These are phyloP conservation scores for Recurvomyces mirabilis DNA, from an alignment of 495 filamentous ascomycete genomes.

Conservation along the genomic window DNA sequence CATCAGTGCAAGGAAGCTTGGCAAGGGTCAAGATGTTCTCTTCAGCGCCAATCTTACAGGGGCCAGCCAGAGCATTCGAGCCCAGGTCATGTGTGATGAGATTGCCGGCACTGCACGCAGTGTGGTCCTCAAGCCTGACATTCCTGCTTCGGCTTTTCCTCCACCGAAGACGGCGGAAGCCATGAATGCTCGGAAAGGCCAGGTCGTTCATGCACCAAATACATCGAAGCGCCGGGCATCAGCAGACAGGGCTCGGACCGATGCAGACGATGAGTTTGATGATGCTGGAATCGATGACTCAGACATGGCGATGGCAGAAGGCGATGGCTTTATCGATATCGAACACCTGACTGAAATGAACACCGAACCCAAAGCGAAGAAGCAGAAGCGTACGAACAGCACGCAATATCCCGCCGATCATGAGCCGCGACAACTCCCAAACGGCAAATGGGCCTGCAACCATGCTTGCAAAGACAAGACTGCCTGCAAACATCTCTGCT, in stretches of 20 bases:
- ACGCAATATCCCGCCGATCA: conserved; percentile 13
- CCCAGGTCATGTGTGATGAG: conserved; percentile 77
- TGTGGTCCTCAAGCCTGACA: conserved; percentile 48
- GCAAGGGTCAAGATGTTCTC: conserved; percentile 48
- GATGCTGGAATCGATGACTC: conserved; percentile 46
- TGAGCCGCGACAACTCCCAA: conserved; percentile 50
- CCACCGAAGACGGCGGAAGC: conserved; percentile 21
- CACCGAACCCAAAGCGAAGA: conserved; percentile 12
- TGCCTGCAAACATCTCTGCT: conserved; percentile 77
- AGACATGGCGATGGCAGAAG: conserved; percentile 39
- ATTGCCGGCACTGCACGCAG: conserved; percentile 70
- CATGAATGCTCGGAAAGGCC: conserved; percentile 6
- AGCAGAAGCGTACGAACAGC: conserved; percentile 6
- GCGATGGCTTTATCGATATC: conserved; percentile 36
- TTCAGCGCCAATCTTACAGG: conserved; percentile 49
- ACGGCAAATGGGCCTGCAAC: conserved; percentile 82
- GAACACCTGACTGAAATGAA: conserved; percentile 32
- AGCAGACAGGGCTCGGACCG: neutral
- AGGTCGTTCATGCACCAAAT: conserved; percentile 6
- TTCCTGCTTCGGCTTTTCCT: conserved; percentile 48
- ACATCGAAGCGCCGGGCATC: conserved; percentile 15
- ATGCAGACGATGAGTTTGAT: conserved; percentile 40
- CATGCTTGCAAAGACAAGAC: conserved; percentile 70
- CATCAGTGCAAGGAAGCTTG: conserved; percentile 55
- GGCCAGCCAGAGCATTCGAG: conserved; percentile 49